Conservation (phyloP, 331 rosid genomes). For the Prunus yedoensis region DNA sequence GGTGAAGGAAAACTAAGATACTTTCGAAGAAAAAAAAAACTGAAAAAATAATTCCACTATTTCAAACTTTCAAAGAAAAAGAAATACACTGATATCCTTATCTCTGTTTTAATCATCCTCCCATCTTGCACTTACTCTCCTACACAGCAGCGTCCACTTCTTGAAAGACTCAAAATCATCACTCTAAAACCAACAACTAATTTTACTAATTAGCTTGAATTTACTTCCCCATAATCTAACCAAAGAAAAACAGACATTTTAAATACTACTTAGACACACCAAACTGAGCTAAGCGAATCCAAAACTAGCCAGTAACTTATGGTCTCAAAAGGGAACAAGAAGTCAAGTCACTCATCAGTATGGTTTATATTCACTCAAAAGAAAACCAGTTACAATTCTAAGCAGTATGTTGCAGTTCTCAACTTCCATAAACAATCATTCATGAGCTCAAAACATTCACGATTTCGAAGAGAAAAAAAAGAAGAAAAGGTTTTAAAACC, state of each 20-base stretch:
- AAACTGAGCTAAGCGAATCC: background rate
- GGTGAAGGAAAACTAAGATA: background rate
- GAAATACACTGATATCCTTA: background rate
- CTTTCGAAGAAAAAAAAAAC: background rate
- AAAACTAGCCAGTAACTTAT: background rate
- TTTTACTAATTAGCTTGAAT: background rate
- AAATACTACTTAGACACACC: background rate
- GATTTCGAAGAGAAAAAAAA: background rate
- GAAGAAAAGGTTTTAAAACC: background rate
- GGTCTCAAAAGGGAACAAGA: background rate
- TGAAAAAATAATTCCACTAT: background rate
- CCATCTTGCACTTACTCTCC: background rate
- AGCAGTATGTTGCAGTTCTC: background rate
- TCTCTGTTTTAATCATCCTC: background rate
- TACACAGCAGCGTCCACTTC: background rate
- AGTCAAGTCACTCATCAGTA: background rate
- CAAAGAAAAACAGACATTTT: background rate
- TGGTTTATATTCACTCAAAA: background rate
- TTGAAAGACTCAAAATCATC: background rate
- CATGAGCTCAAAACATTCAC: background rate
- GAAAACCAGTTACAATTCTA: background rate
- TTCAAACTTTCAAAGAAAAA: background rate
- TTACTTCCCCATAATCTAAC: background rate
- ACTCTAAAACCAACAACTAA: background rate
- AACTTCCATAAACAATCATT: background rate